Evolutionary conservation across 2,329 filamentous ascomycete genomes (phyloP), one percentile per base, ranked within the genome.

Genomic region (Talaromyces albobiverticillius): DNA sequence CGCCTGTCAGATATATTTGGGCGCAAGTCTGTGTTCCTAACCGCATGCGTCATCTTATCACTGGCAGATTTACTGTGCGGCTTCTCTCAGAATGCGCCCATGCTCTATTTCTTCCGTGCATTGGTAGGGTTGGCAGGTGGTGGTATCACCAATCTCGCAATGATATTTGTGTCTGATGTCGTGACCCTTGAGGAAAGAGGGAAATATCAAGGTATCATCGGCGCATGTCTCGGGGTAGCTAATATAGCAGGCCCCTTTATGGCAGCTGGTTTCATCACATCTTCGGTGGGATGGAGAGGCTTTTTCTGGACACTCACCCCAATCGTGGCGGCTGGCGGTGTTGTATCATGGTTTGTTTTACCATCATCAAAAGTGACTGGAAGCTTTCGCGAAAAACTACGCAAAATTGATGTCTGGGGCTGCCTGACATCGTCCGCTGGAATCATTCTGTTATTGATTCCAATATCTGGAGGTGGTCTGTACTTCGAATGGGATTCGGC

Each of bases 161-260:
- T 84, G 79, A 84, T 86, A 60, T 83, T 85, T 50, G 77, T 85
- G 1, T 81, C 76, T 6, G 83, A 85, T 62, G 70, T 85, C 9
- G 81, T 84, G 0, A 81, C 80, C 0, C 70, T 85, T 3, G 75
- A 82, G 61, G 76, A 83, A 59, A 72, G 83, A 58, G 83, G 82
- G 29, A 83, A 82, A 60, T 82, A 74, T 25, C 70, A 77, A 57
- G 76, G 76, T 2, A 74, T 79, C 11, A 55, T 79, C 11, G 75
- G 76, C 20, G 68, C 71, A 5, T 69, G 71, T 32, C 64, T 79
- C 3, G 76, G 74, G 0, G 41, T 75, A 8, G 77, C 76, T 3
- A 79, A 79, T 60, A 67, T 74, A 11, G 65, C 73, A n/a, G 77
- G 76, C 3, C 76, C 76, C 0, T 73, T 79, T 48, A 62, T 80